Percentiles rank a stretch among this genome's conserved stretches.
phyloP scores from a whole-genome alignment of 306 rosid species.

The Spatholobus suberectus region DNA sequence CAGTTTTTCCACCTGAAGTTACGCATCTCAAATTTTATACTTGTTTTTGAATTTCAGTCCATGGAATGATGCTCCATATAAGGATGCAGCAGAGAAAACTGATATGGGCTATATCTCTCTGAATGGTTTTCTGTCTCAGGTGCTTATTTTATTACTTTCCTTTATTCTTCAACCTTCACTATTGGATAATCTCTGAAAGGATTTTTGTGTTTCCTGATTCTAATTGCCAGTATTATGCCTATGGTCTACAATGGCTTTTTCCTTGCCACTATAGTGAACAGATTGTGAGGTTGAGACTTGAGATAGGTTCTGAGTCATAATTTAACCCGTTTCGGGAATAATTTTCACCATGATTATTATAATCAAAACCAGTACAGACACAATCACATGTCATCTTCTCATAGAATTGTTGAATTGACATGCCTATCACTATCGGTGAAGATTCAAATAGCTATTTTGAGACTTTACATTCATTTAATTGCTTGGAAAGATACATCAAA shows the following conservation, averaged over 20 bases:
- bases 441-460: slow-evolving; percentile 1
- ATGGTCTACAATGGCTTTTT: not conserved
- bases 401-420: slow-evolving; percentile 4
- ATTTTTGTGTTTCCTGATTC: slow-evolving; percentile 16
- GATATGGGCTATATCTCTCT: slow-evolving; percentile 69
- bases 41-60: slow-evolving; percentile 64
- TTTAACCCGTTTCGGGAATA: slow-evolving; percentile 1
- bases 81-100: slow-evolving; percentile 75
- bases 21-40: slow-evolving; percentile 28
- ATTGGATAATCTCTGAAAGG: not conserved
- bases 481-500: slow-evolving; percentile 16
- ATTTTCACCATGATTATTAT: not conserved
- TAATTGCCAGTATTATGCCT: not conserved
- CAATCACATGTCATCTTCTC: not conserved
- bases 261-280: not conserved
- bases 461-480: not conserved
- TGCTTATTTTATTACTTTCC: slow-evolving; percentile 40
- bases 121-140: slow-evolving; percentile 79
- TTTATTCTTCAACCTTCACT: slow-evolving; percentile 36
- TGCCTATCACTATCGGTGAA: slow-evolving; percentile 25
- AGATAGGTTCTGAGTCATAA: slow-evolving; percentile 19
- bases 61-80: slow-evolving; percentile 78
- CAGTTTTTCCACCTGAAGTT: slow-evolving; percentile 31
- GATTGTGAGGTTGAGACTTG: slow-evolving; percentile 21
- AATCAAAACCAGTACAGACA: slow-evolving; percentile 16